Conservation (phyloP, 2,329 filamentous ascomycete genomes). For the Apiospora pterosperma region DNA sequence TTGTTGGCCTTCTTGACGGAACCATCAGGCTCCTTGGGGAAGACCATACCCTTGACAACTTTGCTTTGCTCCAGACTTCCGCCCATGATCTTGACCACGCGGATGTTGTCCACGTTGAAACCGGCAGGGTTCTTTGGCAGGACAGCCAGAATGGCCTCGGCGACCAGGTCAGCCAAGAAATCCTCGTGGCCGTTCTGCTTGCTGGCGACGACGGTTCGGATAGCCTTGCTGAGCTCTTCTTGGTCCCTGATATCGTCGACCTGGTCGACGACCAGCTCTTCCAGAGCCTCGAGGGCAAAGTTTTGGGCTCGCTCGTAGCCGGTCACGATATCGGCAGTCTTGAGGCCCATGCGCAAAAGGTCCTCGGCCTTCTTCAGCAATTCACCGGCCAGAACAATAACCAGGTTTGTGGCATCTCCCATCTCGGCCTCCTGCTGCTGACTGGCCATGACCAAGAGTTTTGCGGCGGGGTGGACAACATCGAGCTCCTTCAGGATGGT, state of each 20-base stretch:
- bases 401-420: slow-evolving; percentile 96
- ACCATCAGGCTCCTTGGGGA: slow-evolving; percentile 91
- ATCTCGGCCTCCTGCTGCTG: slow-evolving; percentile 99
- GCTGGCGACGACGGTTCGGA: slow-evolving; percentile 90
- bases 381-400: slow-evolving; percentile 94
- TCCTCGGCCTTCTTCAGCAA: slow-evolving; percentile 96
- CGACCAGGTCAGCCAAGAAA: slow-evolving; percentile 78
- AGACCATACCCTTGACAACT: slow-evolving; percentile 98
- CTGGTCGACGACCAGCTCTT: slow-evolving; percentile 88
- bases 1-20: slow-evolving; percentile 84
- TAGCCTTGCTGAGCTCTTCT: slow-evolving; percentile 87
- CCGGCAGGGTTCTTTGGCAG: slow-evolving; percentile 92
- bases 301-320: slow-evolving; percentile 95
- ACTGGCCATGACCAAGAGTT: slow-evolving; percentile 96
- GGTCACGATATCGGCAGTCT: slow-evolving; percentile 94
- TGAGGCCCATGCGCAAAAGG: slow-evolving; percentile 91
- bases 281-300: slow-evolving; percentile 79
- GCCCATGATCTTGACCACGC: slow-evolving; percentile 99
- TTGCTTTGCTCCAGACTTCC: slow-evolving; percentile 90
- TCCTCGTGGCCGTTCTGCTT: slow-evolving; percentile 96
- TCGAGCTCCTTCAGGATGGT: slow-evolving; percentile 97
- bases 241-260: slow-evolving; percentile 79
- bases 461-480: slow-evolving; percentile 95
- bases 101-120: slow-evolving; percentile 99
- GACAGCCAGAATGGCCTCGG: slow-evolving; percentile 80